phyloP scores from a whole-genome alignment of 495 filamentous ascomycete species.

The Cercophora samala region DNA sequence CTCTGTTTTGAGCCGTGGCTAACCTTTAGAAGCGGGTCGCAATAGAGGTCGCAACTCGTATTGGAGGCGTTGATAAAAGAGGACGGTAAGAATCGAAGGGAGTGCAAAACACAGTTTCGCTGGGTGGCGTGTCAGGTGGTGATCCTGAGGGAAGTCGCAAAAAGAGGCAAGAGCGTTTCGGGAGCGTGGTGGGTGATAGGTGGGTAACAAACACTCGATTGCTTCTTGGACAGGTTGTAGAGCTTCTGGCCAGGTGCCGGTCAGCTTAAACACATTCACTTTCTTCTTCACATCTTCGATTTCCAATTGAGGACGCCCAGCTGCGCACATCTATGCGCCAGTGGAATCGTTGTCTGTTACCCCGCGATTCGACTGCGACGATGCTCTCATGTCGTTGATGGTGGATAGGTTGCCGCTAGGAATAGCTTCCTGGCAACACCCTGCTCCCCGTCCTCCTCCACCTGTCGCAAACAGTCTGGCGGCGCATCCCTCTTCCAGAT shows the following conservation, averaged over 20 bases:
- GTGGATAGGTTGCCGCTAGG: constrained; percentile 5
- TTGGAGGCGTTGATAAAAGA: background rate
- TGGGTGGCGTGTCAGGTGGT: constrained; percentile 1
- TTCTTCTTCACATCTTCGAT: background rate
- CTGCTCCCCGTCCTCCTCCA: background rate
- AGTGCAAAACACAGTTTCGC: constrained; percentile 23
- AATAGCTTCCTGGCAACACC: background rate
- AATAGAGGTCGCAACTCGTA: background rate
- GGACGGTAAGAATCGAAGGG: constrained; percentile 8
- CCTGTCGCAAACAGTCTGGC: constrained; percentile 4
- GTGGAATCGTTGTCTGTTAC: background rate
- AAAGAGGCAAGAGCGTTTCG: background rate
- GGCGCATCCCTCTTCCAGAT: background rate
- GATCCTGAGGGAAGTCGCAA: background rate
- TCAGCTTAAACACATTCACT: background rate
- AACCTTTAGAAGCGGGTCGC: constrained; percentile 6
- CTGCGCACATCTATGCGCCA: background rate
- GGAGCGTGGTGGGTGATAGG: background rate
- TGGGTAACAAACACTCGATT: background rate
- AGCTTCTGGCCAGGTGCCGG: background rate
- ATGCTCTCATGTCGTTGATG: background rate
- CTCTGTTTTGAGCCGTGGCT: background rate
- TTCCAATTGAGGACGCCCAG: background rate
- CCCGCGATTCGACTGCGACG: background rate
- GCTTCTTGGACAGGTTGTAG: background rate